Base-by-base conservation (phyloP, 345 rosid genomes). In the Eucalyptus shirleyi region DNA sequence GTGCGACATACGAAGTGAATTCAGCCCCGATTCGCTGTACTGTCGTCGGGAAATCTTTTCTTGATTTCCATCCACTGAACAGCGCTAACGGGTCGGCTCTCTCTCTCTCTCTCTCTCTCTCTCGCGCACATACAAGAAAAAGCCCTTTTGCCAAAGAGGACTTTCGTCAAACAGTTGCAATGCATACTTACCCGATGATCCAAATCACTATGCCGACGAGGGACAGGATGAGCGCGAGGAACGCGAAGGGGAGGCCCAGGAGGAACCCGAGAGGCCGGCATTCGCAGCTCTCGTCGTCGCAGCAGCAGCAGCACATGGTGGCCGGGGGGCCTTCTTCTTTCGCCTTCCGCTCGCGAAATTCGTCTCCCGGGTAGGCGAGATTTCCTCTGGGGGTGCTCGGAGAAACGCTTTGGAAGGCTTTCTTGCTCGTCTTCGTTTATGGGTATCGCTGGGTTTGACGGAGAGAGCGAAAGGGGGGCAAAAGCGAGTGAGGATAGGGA, bases 261-360 rank as follows among this genome's bases (percentile, higher is more conserved):
- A 96, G 94, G 90, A 96, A 95, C n/a, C 95, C 97, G 30, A 95
- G 60, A 9, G 96, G 95, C 91, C 96, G 92, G 94, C 97, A 96
- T 51, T 93, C 89, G 83, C 95, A 92, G 89, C 72, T 60, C 45
- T 92, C 92, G 44, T 94, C 95, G 40, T 92, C 94, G 30, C 90
- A 91, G 42, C 92, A 86, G 89, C 95, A 91, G 90, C 94, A 92
- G 56, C 93, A 92, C 94, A 92, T 91, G 83, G 7, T 37, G 83
- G 47, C 83, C 9, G 83, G 59, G 83, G 59, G 11, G 37, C 55
- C 92, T 90, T 19, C 67, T 34, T 50, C 51, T 15, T 50, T 50
- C 8, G 51, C 23, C 49, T 50, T 24, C 42, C 42, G 65, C 83
- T 21, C 16, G 83, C 32, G 37, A 24, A 28, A 49, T 72, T 40